Base-by-base conservation (phyloP, 805 yeast species). In the Allodekkera sacchari region DNA sequence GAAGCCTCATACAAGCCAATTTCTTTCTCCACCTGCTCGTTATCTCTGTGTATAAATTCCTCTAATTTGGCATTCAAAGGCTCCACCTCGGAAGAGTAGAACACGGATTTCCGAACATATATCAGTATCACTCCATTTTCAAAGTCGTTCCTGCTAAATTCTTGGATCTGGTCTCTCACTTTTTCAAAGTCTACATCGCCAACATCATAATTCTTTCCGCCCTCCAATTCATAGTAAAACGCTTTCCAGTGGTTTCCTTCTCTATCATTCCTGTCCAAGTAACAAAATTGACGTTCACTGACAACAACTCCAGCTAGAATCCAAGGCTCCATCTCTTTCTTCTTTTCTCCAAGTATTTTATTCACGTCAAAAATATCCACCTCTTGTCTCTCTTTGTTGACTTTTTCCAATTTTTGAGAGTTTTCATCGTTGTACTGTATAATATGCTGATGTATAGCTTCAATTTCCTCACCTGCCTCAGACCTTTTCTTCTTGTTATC, bases 271-370 rank as follows among this genome's bases (percentile, higher is more conserved):
- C 39, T 45, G 25, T 42, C 50, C 28, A 48, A 32, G 32, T 47
- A 60, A 21, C 49, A 60, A 36, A 55, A 63, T 15, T 50, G 50
- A 4, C 41, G 34, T 7, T 55, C 52, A 24, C 45, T 50, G 8
- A 63, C 26, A 3, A 64, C 47, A 3, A 59, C 53, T 16, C 68
- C 69, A 9, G 49, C 47, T 3, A 65, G 39, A 6, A 61, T 32
- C 50, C 61, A 63, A 4, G 67, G 65, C 18, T 63, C 66, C 9
- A 52, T 27, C 10, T 38, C 30, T 2, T 25, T 31, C 9, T 45
- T 48, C 11, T 35, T 26, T 22, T 32, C 30, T 3, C 43, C 39
- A 20, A 61, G 25, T 5, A 60, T 28, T 6, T 25, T 31, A 5
- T 54, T 44, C 11, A 58, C 45, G 32, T 59, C 52, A 22, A 34